Evolutionary conservation across 352 stramenopile genomes (phyloP), one percentile per base, ranked within the genome.

Genomic region (Phytophthora citrophthora): DNA sequence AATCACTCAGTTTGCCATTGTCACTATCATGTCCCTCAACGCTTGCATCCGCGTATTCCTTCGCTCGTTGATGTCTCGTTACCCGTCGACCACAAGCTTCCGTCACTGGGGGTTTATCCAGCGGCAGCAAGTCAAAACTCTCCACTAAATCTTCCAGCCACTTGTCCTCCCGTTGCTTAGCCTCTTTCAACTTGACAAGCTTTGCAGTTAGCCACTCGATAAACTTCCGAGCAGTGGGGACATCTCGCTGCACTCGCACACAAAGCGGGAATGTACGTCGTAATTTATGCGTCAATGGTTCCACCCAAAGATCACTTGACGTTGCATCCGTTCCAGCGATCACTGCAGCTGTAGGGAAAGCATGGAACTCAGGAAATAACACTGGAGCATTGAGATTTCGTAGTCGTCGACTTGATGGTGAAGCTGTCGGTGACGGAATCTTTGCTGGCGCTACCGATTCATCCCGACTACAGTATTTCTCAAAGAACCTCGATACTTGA

Each of bases 231-330:
- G 79, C 85, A 44, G 73, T 88, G 12, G 53, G 43, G 7, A 88
- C 68, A n/a, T 91, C 73, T 18, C 83, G 73, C 7, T 60, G 76
- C n/a, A 89, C 51, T 23, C 84, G 46, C 7, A 94, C 57, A 48
- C 86, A 77, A 5, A 89, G 40, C 24, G 87, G 83, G 47, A 95
- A 95, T 15, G 81, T 88, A 16, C 78, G 80, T 51, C 89, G 71
- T 43, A 95, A 64, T 40, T 84, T 82, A 18, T 81, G 86, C 49
- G 69, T 83, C 3, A 95, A 57, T 27, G 87, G 87, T 26, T 76
- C 61, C 32, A 91, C 78, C 87, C 87, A 95, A 47, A 94, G 66
- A 29, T 91, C 83, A 53, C 81, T 91, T 24, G 85, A 87, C 24
- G 83, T 88, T 11, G 82, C 85, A 45, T 95, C 87, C 0, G 79